Evolutionary conservation across 2,329 filamentous ascomycete genomes (phyloP), one percentile per base, ranked within the genome.

Genomic region (Aspergillus japonicus): DNA sequence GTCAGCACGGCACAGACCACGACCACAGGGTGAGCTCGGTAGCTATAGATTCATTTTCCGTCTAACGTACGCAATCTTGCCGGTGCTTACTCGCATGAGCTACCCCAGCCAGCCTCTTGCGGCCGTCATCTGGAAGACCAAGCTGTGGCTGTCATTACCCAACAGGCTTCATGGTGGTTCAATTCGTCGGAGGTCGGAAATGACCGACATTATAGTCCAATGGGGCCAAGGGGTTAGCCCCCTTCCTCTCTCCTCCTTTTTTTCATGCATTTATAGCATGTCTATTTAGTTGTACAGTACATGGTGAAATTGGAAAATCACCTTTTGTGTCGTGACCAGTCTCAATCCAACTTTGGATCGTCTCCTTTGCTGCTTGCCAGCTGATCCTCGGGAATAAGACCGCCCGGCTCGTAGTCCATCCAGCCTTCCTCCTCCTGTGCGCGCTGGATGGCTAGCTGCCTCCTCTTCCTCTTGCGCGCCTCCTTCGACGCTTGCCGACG

Each of bases 401-500:
- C 62, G 4, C 65, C 62, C 8, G 66, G 61, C 52, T 65, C 54
- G 55, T 67, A 66, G 19, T 68, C 58, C 50, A 61, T 47, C 66
- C 67, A 69, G 19, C 60, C 68, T 12, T 70, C 68, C 39, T 66
- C 66, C 50, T 64, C 61, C 47, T 58, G 55, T 11, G 57, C 61
- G 50, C 35, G 50, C n/a, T 56, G 57, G 57, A 68, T 68, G 42
- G 66, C 64, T 26, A 59, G 19, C 24, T 52, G 48, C 26, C 67
- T 57, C 56, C 69, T 56, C 60, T 67, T 68, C 47, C 47, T 58
- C 60, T 68, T 70, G 21, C 66, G 63, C 16, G 63, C 59, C 51
- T 64, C 62, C 48, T 69, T 70, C 49, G 56, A 64, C 23, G 55
- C 61, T 8, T 61, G 60, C 35, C 62, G 56, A 26, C 60, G 62